A percentile compares a stretch with the other conserved stretches of the same genome.
Evolutionary conservation across 2,329 filamentous ascomycete genomes (phyloP).

Genomic region (Boeremia exigua): DNA sequence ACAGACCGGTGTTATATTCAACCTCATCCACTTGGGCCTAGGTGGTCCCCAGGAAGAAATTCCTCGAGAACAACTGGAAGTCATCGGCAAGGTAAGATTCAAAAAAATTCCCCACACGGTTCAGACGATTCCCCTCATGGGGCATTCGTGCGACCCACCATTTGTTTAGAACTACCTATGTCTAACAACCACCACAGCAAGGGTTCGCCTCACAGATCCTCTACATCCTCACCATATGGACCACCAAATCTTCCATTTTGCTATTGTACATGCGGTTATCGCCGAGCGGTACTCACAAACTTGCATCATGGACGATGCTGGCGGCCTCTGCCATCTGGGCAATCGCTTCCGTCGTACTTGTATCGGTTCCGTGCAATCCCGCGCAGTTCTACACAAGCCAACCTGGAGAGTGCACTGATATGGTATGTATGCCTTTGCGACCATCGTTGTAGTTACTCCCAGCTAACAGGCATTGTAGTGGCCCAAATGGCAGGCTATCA

Average conservation of each 20-base stretch:
- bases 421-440: slow-evolving; percentile 22
- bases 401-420: slow-evolving; percentile 23
- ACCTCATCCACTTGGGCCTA: slow-evolving; percentile 33
- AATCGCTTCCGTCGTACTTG: slow-evolving; percentile 31
- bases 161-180: background rate
- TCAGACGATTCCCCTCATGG: slow-evolving; percentile 15
- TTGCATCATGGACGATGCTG: slow-evolving; percentile 27
- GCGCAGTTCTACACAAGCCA: slow-evolving; percentile 23
- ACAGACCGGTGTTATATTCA: slow-evolving; percentile 35
- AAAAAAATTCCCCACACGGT: slow-evolving; percentile 6
- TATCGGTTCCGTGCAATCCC: slow-evolving; percentile 36
- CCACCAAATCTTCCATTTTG: slow-evolving; percentile 38
- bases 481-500: slow-evolving; percentile 39
- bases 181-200: slow-evolving; percentile 30
- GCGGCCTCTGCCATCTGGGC: slow-evolving; percentile 32
- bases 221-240: slow-evolving; percentile 35
- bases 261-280: slow-evolving; percentile 40
- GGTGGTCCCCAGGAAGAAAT: slow-evolving; percentile 27
- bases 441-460: background rate
- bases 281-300: slow-evolving; percentile 25
- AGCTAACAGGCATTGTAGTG: slow-evolving; percentile 24
- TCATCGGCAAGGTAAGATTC: slow-evolving; percentile 34
- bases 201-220: slow-evolving; percentile 41
- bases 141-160: slow-evolving; percentile 11
- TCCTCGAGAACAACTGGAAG: slow-evolving; percentile 22